Conservation (phyloP, 2,329 filamentous ascomycete genomes). For the Pseudogymnoascus pannorum region DNA sequence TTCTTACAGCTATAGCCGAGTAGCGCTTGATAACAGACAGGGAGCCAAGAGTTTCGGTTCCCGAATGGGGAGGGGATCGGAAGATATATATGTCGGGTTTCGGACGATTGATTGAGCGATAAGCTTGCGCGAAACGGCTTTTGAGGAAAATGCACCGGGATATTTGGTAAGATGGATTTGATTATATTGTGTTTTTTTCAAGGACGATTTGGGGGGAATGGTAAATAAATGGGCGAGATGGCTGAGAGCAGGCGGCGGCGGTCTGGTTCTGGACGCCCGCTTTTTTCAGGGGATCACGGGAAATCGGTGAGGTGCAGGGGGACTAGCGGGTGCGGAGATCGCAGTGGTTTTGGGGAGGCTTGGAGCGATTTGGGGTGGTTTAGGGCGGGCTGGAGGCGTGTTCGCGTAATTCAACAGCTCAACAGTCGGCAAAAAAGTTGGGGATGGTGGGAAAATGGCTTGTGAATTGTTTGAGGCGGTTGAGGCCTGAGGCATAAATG, state of each 20-base stretch:
- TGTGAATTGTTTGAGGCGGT: background rate
- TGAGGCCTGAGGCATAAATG: background rate
- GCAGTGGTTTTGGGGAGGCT: too few species aligned
- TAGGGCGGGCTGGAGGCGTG: too few species aligned
- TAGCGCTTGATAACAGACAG: background rate
- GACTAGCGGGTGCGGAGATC: background rate
- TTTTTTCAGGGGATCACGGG: slow-evolving; percentile 1
- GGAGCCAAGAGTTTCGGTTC: background rate
- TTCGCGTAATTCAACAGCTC: background rate
- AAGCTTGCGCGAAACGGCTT: background rate
- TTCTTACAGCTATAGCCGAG: background rate
- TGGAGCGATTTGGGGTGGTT: background rate
- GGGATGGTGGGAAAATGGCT: background rate
- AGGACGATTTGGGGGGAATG: background rate
- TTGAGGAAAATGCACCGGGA: background rate
- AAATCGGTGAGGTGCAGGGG: background rate
- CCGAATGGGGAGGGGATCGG: background rate
- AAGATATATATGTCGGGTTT: too few species aligned
- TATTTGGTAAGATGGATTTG: background rate
- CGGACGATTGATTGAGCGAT: background rate
- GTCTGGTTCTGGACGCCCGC: background rate
- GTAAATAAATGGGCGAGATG: background rate
- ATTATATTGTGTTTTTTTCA: background rate
- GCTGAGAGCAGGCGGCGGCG: background rate
- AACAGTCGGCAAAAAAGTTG: slow-evolving; percentile 1